A percentile compares a stretch with the other conserved stretches of the same genome.
Evolutionary conservation across 2,329 filamentous ascomycete genomes (phyloP).

Genomic region (Hypoxylon sp.): DNA sequence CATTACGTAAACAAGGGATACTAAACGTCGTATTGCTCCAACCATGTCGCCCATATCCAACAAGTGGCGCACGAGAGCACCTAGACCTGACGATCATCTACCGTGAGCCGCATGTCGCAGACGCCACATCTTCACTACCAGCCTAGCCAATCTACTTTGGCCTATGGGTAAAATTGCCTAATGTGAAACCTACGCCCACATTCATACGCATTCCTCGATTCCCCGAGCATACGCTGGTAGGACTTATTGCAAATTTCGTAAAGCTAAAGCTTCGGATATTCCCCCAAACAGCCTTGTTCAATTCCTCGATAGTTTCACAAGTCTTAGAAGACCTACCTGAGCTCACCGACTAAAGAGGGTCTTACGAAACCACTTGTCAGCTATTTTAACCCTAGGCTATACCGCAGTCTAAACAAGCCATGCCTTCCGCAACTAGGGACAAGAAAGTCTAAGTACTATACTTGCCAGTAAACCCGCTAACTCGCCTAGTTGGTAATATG

Average conservation of each 20-base stretch:
- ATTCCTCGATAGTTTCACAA: conserved; percentile 19
- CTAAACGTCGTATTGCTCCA: conserved; percentile 1
- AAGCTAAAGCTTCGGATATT: conserved; percentile 9
- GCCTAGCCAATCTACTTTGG: conserved; percentile 16
- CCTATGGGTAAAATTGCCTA: conserved; percentile 16
- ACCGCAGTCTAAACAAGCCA: conserved; percentile 15
- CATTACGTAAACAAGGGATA: conserved; percentile 35
- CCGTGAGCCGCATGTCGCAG: conserved; percentile 32
- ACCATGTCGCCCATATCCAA: conserved; percentile 15
- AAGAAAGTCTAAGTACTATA: conserved; percentile 26
- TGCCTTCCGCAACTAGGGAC: conserved; percentile 15
- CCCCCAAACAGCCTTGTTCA: conserved; percentile 11
- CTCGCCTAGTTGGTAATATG: neutral
- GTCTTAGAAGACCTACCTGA: conserved; percentile 7
- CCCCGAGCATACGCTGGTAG: conserved; percentile 14
- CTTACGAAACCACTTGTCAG: neutral
- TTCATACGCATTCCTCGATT: conserved; percentile 13
- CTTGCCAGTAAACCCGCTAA: conserved; percentile 17
- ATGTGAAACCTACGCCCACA: conserved; percentile 19
- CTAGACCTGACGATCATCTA: conserved; percentile 31
- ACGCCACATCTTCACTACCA: conserved; percentile 28
- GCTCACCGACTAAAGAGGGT: conserved; percentile 6
- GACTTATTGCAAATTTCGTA: conserved; percentile 1
- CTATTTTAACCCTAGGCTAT: conserved; percentile 12
- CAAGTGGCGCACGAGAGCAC: conserved; percentile 8